These are phyloP conservation scores for Inga laurina DNA, from an alignment of 306 rosid species.

Conservation along the genomic window DNA sequence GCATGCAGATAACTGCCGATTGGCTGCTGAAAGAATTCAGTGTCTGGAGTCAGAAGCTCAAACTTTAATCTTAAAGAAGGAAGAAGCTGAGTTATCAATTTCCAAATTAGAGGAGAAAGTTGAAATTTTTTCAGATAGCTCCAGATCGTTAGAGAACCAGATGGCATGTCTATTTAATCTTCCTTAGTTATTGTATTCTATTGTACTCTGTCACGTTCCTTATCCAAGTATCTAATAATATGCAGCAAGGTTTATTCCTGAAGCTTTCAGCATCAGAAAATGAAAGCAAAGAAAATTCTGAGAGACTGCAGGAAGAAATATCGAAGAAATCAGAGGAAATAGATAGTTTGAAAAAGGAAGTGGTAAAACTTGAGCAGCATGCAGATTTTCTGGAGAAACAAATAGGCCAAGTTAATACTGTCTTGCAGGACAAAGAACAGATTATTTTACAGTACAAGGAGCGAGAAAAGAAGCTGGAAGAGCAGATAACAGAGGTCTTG, in stretches of 20 bases:
- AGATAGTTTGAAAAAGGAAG: slow-evolving; percentile 55
- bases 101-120: slow-evolving; percentile 68
- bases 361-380: slow-evolving; percentile 53
- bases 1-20: slow-evolving; percentile 52
- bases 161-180: slow-evolving; percentile 52
- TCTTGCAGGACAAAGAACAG: slow-evolving; percentile 68
- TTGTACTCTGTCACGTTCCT: slow-evolving; percentile 27
- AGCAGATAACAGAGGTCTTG: slow-evolving; percentile 70
- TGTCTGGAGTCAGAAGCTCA: slow-evolving; percentile 71
- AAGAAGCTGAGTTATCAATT: slow-evolving; percentile 60
- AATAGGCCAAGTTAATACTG: slow-evolving; percentile 46
- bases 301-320: slow-evolving; percentile 63
- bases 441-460: slow-evolving; percentile 57
- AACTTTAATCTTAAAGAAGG: slow-evolving; percentile 62
- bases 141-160: slow-evolving; percentile 67
- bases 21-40: slow-evolving; percentile 64
- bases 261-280: slow-evolving; percentile 66
- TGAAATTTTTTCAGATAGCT: slow-evolving; percentile 52
- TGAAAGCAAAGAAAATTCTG: slow-evolving; percentile 61
- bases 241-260: slow-evolving; percentile 75
- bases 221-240: slow-evolving; percentile 32
- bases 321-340: slow-evolving; percentile 67
- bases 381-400: slow-evolving; percentile 61
- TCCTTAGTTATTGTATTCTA: slow-evolving; percentile 19
- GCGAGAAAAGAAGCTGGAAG: slow-evolving; percentile 72